phyloP scores from a whole-genome alignment of 1,139 yeast genomes.

The Geotrichum klebahnii region DNA sequence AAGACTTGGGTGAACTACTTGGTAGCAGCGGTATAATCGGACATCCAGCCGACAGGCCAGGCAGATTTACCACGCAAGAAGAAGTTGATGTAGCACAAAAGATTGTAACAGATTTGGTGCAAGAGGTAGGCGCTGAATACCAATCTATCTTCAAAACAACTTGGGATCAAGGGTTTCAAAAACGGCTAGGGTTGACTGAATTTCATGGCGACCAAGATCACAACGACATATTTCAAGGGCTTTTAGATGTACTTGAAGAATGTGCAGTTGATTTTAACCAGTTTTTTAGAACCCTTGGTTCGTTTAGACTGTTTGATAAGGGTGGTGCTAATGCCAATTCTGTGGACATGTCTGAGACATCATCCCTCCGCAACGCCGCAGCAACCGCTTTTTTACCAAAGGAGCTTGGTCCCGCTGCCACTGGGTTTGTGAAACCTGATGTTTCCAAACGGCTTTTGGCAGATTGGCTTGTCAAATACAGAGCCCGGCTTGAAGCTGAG shows the following conservation, averaged over 20 bases:
- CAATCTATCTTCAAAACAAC: slow-evolving; percentile 56
- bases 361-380: slow-evolving; percentile 2
- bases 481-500: slow-evolving; percentile 42
- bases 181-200: slow-evolving; percentile 61
- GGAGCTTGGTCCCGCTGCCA: slow-evolving; percentile 25
- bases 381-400: slow-evolving; percentile 5
- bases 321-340: slow-evolving; percentile 19
- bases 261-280: slow-evolving; percentile 74
- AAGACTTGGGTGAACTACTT: slow-evolving; percentile 72
- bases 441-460: slow-evolving; percentile 26
- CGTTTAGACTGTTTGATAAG: slow-evolving; percentile 33
- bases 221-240: slow-evolving; percentile 51
- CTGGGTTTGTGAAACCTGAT: not conserved
- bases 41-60: slow-evolving; percentile 36
- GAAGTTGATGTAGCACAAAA: slow-evolving; percentile 51
- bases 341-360: slow-evolving; percentile 7
- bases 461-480: slow-evolving; percentile 43
- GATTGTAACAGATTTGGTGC: slow-evolving; percentile 64
- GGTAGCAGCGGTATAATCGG: slow-evolving; percentile 49
- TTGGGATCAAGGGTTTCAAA: slow-evolving; percentile 58
- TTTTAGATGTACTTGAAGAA: slow-evolving; percentile 58
- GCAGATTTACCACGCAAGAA: slow-evolving; percentile 39
- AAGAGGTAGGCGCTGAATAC: slow-evolving; percentile 61
- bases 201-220: slow-evolving; percentile 44
- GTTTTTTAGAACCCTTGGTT: slow-evolving; percentile 65